Conservation (phyloP, 495 filamentous ascomycete genomes). For the Lophium mytilinum region DNA sequence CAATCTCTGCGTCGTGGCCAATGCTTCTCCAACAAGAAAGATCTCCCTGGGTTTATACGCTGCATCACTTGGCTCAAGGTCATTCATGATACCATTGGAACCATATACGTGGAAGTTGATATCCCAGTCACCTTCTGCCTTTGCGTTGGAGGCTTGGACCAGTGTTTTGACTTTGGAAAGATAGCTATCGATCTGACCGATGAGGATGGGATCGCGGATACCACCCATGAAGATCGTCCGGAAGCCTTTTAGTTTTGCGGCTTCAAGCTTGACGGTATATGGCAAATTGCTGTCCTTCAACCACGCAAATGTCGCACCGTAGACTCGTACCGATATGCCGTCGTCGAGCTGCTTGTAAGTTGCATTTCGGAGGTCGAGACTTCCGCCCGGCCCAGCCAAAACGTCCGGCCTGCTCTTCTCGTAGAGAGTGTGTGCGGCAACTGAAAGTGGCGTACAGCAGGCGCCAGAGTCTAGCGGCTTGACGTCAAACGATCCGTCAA, state of each 20-base stretch:
- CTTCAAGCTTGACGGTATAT: constrained; percentile 44
- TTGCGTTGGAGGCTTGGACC: too few relatives aligned
- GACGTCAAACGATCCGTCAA: constrained; percentile 39
- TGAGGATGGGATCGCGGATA: constrained; percentile 41
- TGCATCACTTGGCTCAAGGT: neutral
- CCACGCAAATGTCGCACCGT: constrained; percentile 32
- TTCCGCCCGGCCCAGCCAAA: constrained; percentile 41
- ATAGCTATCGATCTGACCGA: constrained; percentile 35
- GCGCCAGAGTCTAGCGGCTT: constrained; percentile 28
- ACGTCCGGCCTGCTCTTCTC: constrained; percentile 44
- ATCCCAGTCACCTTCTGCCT: constrained; percentile 23
- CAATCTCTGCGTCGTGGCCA: constrained; percentile 36
- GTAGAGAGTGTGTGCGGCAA: constrained; percentile 46
- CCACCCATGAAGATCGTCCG: constrained; percentile 41
- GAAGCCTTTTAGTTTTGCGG: constrained; percentile 34
- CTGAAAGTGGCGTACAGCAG: constrained; percentile 38
- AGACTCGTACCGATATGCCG: constrained; percentile 34
- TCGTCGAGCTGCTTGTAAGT: constrained; percentile 33
- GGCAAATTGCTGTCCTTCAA: constrained; percentile 17
- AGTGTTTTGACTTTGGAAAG: constrained; percentile 23
- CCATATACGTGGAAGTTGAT: constrained; percentile 41
- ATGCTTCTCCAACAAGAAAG: constrained; percentile 37
- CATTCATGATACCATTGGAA: constrained; percentile 16
- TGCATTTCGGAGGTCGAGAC: constrained; percentile 33
- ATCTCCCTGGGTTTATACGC: constrained; percentile 27